Evolutionary conservation across 345 rosid genomes (phyloP).

Genomic region (Anacardium occidentale): DNA sequence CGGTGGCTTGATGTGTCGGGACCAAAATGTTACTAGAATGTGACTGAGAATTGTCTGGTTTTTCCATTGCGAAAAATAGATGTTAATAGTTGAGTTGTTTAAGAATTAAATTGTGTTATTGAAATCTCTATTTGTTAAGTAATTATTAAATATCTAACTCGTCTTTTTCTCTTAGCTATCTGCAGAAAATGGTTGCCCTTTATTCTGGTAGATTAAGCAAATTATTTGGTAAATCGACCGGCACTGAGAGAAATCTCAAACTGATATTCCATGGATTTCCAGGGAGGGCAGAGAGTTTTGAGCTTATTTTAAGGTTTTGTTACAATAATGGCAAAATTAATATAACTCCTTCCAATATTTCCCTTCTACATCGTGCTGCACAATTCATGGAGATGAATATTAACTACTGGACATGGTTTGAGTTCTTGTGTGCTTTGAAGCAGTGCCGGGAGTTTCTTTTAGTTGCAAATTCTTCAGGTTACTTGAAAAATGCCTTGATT

Average conservation of each 20-base stretch:
- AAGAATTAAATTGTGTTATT: background rate
- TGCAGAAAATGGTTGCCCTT: constrained; percentile 63
- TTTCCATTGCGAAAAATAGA: background rate
- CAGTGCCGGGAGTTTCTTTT: constrained; percentile 56
- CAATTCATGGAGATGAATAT: constrained; percentile 78
- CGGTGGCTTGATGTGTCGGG: constrained; percentile 14
- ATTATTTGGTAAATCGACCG: constrained; percentile 57
- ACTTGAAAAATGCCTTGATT: constrained; percentile 55
- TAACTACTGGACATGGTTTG: constrained; percentile 76
- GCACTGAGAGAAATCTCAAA: constrained; percentile 44
- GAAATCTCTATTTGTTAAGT: background rate
- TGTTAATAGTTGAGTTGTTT: background rate
- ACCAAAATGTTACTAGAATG: constrained; percentile 16
- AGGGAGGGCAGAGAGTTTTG: constrained; percentile 73
- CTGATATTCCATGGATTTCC: constrained; percentile 87
- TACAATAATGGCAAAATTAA: constrained; percentile 57
- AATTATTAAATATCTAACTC: constrained; percentile 6
- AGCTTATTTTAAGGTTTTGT: constrained; percentile 75
- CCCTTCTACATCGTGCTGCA: constrained; percentile 61
- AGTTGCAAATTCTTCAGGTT: constrained; percentile 31
- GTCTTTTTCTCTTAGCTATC: constrained; percentile 10
- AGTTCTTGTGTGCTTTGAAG: constrained; percentile 60
- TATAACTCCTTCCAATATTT: constrained; percentile 55
- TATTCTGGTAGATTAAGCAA: constrained; percentile 65
- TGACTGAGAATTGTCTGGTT: constrained; percentile 19